Evolutionary conservation across 1,139 yeast genomes (phyloP).

Genomic region (Martiniozyma asiatica): DNA sequence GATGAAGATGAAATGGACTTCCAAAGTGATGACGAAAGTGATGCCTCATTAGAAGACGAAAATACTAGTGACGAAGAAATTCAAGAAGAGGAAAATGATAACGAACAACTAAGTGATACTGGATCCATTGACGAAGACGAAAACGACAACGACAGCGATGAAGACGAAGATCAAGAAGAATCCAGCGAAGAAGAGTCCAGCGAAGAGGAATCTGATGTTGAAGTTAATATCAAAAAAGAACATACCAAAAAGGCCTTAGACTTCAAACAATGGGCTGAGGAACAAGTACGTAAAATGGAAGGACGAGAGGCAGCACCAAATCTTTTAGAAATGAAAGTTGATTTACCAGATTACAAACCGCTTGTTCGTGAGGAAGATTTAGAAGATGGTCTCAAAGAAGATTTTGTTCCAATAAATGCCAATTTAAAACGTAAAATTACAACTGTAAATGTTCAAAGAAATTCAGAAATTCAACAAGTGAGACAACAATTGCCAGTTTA

Average conservation of each 20-base stretch:
- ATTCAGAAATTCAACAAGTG: slow-evolving; percentile 49
- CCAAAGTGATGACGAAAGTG: slow-evolving; percentile 20
- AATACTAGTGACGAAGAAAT: slow-evolving; percentile 20
- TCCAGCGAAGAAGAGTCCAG: slow-evolving; percentile 14
- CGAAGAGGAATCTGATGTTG: slow-evolving; percentile 17
- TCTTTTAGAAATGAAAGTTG: too few species aligned
- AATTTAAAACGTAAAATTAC: slow-evolving; percentile 48
- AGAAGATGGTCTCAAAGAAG: slow-evolving; percentile 51
- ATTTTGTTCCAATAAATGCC: slow-evolving; percentile 43
- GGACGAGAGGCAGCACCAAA: slow-evolving; percentile 41
- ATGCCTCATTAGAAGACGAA: slow-evolving; percentile 10
- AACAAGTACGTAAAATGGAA: slow-evolving; percentile 43
- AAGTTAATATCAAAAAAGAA: slow-evolving; percentile 23
- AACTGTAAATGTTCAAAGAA: slow-evolving; percentile 55
- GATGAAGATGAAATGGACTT: slow-evolving; percentile 36
- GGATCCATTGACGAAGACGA: slow-evolving; percentile 14
- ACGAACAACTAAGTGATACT: slow-evolving; percentile 13
- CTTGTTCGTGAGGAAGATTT: slow-evolving; percentile 49
- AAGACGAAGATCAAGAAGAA: slow-evolving; percentile 11
- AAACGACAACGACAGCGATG: slow-evolving; percentile 18
- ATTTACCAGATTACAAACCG: slow-evolving; percentile 37
- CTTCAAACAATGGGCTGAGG: slow-evolving; percentile 52
- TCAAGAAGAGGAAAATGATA: slow-evolving; percentile 17
- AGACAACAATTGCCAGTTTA: slow-evolving; percentile 77
- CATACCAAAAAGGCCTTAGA: slow-evolving; percentile 29